These are phyloP conservation scores for Cytospora leucostoma DNA, from an alignment of 2,329 filamentous ascomycete species.

Conservation along the genomic window DNA sequence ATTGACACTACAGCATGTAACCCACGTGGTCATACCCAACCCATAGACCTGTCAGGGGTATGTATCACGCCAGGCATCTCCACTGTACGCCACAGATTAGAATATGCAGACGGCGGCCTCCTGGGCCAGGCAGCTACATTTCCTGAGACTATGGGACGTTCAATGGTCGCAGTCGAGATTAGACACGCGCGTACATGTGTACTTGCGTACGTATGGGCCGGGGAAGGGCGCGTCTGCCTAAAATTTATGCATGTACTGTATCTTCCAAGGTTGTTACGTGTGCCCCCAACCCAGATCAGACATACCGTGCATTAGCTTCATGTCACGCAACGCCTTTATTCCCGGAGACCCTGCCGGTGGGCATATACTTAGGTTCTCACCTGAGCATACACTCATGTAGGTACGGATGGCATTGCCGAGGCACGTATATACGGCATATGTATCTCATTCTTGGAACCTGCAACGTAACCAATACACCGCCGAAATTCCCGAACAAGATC, in stretches of 20 bases:
- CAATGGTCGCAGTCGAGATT: not conserved
- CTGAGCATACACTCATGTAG: no score
- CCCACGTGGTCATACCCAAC: not conserved
- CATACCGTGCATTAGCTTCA: not conserved
- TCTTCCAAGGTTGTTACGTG: not conserved
- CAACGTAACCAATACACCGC: no score
- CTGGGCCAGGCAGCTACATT: slow-evolving; percentile 7
- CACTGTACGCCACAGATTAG: not conserved
- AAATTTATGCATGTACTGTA: not conserved
- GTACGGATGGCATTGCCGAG: no score
- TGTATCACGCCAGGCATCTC: not conserved
- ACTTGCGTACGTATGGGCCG: not conserved
- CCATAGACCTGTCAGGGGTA: not conserved
- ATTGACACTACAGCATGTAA: not conserved
- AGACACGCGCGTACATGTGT: slow-evolving; percentile 14
- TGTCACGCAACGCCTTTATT: not conserved
- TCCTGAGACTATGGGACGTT: not conserved
- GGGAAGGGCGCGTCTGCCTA: slow-evolving; percentile 17
- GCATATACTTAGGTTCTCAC: no score
- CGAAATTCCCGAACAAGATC: no score
- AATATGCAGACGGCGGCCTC: not conserved
- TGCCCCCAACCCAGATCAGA: not conserved
- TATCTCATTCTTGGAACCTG: no score
- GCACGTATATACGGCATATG: no score
- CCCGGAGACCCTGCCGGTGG: not conserved